Evolutionary conservation across 306 rosid genomes (phyloP).

Genomic region (Prunus persica): DNA sequence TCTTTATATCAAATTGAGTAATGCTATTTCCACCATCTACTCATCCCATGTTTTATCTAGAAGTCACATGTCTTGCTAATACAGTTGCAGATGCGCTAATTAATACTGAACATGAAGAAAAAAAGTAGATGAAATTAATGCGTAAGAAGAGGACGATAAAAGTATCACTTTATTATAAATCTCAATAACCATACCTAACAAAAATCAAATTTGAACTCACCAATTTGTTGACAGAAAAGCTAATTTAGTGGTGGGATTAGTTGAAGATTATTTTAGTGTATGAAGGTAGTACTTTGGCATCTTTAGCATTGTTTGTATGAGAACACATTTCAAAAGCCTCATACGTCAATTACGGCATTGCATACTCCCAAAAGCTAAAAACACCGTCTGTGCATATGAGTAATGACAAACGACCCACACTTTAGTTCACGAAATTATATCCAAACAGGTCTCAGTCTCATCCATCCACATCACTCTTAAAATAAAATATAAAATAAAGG

Average conservation of each 20-base stretch:
- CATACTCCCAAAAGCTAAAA: neutral
- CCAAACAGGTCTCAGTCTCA: neutral
- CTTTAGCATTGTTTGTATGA: neutral
- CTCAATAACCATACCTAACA: neutral
- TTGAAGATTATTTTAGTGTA: neutral
- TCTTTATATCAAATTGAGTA: no score
- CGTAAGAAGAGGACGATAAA: no score
- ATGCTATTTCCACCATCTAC: no score
- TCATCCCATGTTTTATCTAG: no score
- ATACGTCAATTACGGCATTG: slow-evolving; percentile 28
- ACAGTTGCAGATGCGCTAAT: no score
- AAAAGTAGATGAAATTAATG: no score
- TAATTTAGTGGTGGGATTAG: slow-evolving; percentile 5
- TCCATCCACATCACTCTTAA: slow-evolving; percentile 10
- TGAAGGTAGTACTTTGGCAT: neutral
- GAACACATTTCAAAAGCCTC: slow-evolving; percentile 3
- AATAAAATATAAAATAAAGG: neutral
- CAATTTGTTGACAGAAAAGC: slow-evolving; percentile 6
- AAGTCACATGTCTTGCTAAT: no score
- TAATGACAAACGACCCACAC: slow-evolving; percentile 1
- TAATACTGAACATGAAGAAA: no score
- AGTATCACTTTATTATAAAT: neutral
- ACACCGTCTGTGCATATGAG: neutral
- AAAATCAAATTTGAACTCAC: slow-evolving; percentile 5
- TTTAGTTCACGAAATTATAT: slow-evolving; percentile 5